Percentiles rank a stretch among this genome's conserved stretches.
phyloP scores from a whole-genome alignment of 2,329 filamentous ascomycete species.

The Talaromyces sp. region DNA sequence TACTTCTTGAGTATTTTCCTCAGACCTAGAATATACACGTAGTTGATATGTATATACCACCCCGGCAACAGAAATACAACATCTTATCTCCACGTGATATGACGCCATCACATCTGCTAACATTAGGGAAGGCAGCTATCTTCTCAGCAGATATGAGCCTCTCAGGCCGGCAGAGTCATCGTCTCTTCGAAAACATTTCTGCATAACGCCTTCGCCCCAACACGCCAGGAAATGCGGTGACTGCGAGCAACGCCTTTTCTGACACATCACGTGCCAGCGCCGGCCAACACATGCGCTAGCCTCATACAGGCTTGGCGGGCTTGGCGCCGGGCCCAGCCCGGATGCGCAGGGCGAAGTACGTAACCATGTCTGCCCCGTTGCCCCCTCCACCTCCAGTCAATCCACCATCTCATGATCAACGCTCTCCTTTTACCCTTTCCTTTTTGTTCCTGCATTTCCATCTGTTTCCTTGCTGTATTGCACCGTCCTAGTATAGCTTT shows the following conservation, averaged over 20 bases:
- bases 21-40: not conserved
- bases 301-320: not conserved
- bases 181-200: not conserved
- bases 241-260: not conserved
- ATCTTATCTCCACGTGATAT: slow-evolving; percentile 4
- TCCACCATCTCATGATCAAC: no score
- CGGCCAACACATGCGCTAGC: not conserved
- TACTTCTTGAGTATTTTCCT: not conserved
- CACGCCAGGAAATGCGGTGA: slow-evolving; percentile 1
- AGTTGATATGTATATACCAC: not conserved
- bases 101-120: not conserved
- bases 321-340: not conserved
- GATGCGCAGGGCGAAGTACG: not conserved
- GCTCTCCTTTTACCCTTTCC: not conserved
- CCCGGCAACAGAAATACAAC: no score
- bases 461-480: not conserved
- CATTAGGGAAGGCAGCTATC: not conserved
- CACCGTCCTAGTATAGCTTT: not conserved
- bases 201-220: not conserved
- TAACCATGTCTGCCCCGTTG: not conserved
- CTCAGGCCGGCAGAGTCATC: not conserved
- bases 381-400: not conserved
- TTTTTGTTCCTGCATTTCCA: slow-evolving; percentile 10
- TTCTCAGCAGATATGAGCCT: not conserved
- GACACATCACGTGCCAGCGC: not conserved